Evolutionary conservation across 768 basidiomycete genomes (phyloP), one percentile per base, ranked within the genome.

Genomic region (Pleurotus djamor): DNA sequence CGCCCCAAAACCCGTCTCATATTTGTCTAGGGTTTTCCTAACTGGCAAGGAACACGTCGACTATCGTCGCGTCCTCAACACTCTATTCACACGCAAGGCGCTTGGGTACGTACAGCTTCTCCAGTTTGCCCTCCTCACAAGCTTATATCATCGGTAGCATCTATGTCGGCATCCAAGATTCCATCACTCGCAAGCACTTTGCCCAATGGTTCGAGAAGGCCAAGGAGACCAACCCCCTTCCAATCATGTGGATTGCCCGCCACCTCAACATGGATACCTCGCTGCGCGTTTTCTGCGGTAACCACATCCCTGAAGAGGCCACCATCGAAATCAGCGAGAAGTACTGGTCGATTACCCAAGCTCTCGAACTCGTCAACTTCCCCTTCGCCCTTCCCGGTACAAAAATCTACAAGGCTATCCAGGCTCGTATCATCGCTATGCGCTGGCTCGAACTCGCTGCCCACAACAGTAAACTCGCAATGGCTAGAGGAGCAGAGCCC

Each of bases 281-380:
- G 2, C 87, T 99, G 38, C 86, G 88, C 56, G 96, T 98, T 58
- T 99, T 99, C 77, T 94, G 96, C 68, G 97, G 97, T 14, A 75
- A 79, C 61, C 92, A 98, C 73, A 89, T 98, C 64, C 86, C 93
- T 33, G 88, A 94, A 13, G 74, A 85, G 6, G 92, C 89, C 43
- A 84, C 88, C 28, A 68, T 74, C 13, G 92, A 94, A 69, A 95
- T 99, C 69, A 89, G 84, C 68, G 88, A 92, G 64, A 94, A 94
- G 69, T 98, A 98, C 77, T 98, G 96, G 96, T 80, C 82, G 60
- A 97, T 99, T 74, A 98, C 97, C 5, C 79, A 86, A 65, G 93
- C 97, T 2, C 88, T 99, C 44, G 94, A 99, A 71, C 89, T 99
- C 57, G 97, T 99, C 79, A 99, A 99, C 79, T 98, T 99, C 79